Evolutionary conservation across 2,329 filamentous ascomycete genomes (phyloP).

Genomic region (Chrysoporthe austroafricana): DNA sequence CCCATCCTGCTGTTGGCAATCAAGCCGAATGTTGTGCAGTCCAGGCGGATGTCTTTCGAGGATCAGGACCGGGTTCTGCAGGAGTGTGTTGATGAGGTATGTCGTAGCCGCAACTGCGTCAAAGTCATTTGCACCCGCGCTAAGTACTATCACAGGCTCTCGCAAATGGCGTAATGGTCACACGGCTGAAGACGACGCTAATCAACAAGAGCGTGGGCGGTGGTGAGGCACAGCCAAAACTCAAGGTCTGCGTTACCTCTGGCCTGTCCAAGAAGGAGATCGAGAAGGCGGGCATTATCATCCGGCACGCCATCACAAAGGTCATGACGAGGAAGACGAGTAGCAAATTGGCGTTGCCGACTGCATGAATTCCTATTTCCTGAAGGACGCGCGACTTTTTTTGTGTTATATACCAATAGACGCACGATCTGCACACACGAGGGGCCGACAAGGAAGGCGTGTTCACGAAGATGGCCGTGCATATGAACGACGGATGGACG

Average conservation of each 20-base stretch:
- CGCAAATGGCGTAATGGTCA: constrained; percentile 87
- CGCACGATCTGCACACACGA: background rate
- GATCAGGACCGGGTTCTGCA: constrained; percentile 87
- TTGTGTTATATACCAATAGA: constrained; percentile 3
- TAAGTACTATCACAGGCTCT: constrained; percentile 61
- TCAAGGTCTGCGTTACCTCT: constrained; percentile 90
- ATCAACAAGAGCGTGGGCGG: constrained; percentile 63
- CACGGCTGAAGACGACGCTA: constrained; percentile 79
- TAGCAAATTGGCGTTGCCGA: constrained; percentile 46
- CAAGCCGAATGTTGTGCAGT: constrained; percentile 79
- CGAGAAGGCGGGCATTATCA: constrained; percentile 86
- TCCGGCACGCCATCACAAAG: constrained; percentile 93
- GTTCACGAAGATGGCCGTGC: background rate
- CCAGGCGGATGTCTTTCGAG: constrained; percentile 67
- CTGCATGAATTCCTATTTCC: constrained; percentile 7
- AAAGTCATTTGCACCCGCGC: constrained; percentile 3
- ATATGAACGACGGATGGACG: background rate
- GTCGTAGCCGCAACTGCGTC: constrained; percentile 34
- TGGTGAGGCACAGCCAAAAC: constrained; percentile 74
- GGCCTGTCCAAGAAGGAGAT: constrained; percentile 92
- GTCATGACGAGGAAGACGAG: constrained; percentile 72
- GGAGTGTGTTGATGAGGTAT: constrained; percentile 95
- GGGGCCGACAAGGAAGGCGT: background rate
- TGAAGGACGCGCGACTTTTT: background rate
- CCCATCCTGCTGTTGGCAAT: constrained; percentile 83